Evolutionary conservation across 495 filamentous ascomycete genomes (phyloP).

Genomic region (Aspergillus funiculosus): DNA sequence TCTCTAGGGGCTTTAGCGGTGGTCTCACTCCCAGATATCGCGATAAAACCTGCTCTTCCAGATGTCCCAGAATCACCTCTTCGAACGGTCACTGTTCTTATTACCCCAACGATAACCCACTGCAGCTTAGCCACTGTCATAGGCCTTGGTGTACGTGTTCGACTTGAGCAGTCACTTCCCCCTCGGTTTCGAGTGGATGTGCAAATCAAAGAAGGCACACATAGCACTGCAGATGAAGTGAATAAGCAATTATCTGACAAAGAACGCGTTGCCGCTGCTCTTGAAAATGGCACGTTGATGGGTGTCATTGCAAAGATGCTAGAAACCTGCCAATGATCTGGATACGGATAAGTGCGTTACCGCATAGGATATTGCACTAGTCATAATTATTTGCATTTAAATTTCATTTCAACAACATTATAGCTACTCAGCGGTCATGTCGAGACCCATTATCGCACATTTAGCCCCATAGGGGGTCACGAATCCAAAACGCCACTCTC

Average conservation of each 20-base stretch:
- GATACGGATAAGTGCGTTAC: not conserved
- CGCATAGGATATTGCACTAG: too few species aligned
- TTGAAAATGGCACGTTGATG: constrained; percentile 90
- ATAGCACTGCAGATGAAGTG: constrained; percentile 87
- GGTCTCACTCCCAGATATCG: constrained; percentile 87
- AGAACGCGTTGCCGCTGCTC: constrained; percentile 87
- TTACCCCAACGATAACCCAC: constrained; percentile 97
- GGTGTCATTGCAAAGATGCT: constrained; percentile 89
- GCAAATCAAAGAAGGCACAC: constrained; percentile 91
- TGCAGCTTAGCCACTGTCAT: constrained; percentile 96
- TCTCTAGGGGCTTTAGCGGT: constrained; percentile 89
- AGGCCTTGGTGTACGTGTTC: constrained; percentile 84
- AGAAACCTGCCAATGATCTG: constrained; percentile 59
- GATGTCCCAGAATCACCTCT: constrained; percentile 38
- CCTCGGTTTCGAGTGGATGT: constrained; percentile 92
- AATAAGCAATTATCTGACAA: constrained; percentile 96
- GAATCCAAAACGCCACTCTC: constrained; percentile 84
- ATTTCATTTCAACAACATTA: not conserved
- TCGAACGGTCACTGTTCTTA: constrained; percentile 50
- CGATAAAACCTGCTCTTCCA: constrained; percentile 60
- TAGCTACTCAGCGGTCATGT: not conserved
- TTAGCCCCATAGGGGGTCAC: constrained; percentile 22
- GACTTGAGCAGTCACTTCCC: constrained; percentile 83
- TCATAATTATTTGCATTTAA: not conserved
- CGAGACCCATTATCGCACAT: not conserved